Evolutionary conservation across 495 filamentous ascomycete species (phyloP).

Genomic region (Lentithecium fluviatile): DNA sequence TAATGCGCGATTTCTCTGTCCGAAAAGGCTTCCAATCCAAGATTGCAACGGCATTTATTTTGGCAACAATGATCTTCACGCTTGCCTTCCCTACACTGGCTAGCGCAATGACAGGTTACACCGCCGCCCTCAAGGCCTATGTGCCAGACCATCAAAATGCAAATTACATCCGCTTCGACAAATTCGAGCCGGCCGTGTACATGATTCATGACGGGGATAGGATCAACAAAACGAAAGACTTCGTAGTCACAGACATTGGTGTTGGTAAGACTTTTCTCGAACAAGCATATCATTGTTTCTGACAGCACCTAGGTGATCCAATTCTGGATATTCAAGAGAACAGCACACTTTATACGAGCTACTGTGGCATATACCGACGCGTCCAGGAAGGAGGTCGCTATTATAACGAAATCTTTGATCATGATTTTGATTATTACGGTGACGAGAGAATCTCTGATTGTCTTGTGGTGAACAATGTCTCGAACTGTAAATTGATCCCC

Average conservation of each 20-base stretch:
- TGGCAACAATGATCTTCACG: conserved; percentile 29
- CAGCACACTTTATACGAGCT: too few species aligned
- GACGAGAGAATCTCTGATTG: too few species aligned
- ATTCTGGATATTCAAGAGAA: too few species aligned
- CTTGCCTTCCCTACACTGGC: conserved; percentile 38
- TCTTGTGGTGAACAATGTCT: too few species aligned
- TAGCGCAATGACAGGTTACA: conserved; percentile 42
- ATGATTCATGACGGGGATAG: conserved; percentile 16
- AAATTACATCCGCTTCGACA: background rate
- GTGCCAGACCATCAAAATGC: conserved; percentile 7
- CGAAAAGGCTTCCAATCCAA: conserved; percentile 14
- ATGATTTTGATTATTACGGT: too few species aligned
- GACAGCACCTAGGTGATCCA: too few species aligned
- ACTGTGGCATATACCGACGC: too few species aligned
- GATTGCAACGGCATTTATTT: conserved; percentile 17
- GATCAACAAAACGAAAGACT: background rate
- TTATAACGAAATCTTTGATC: too few species aligned
- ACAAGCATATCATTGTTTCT: background rate
- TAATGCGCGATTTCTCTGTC: background rate
- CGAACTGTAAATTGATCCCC: too few species aligned
- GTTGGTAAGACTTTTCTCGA: background rate
- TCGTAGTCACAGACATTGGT: background rate
- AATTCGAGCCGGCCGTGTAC: background rate
- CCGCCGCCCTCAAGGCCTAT: conserved; percentile 16
- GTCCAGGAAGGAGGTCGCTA: too few species aligned